Base-by-base conservation (phyloP, 164 flowering plant species). In the Aristolochia contorta region DNA sequence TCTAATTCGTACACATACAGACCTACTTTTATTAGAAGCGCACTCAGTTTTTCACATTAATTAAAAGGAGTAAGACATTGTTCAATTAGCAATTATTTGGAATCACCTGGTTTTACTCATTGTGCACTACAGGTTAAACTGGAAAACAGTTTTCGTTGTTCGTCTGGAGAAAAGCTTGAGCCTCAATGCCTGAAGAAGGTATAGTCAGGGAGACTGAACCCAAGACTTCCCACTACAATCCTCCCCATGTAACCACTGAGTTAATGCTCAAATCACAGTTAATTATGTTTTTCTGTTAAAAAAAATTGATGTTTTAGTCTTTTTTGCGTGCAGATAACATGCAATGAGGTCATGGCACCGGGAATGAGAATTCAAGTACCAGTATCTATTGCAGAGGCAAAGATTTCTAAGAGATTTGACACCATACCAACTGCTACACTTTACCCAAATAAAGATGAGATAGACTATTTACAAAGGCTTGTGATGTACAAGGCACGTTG, bases 381-480 rank as follows among this genome's bases (percentile, higher is more conserved):
- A 54, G 91, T 92, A n/a, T 89, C 98, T 2, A 73, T 84, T 50
- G 84, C 84, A 32, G 93, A 92, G 78, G 72, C 74, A 48, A 82
- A 74, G 67, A 77, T 92, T 53, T 76, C 86, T 16, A 89, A 70
- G 77, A 85, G 96, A 77, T 89, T 72, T 68, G 87, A 87, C 68
- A 67, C 76, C 47, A 92, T 92, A 63, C 96, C 98, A 54, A 83
- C 83, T 66, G 96, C 90, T 61, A 85, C 96, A 30, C 70, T 87
- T 47, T 70, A 86, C 71, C 98, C 98, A 47, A 92, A 89, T 77
- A 96, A 96, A 20, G 98, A 92, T 73, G 98, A 92, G 80, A 92
- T 89, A 19, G 71, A 67, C 18, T 92, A 92, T 61, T 57, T 92
- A 80, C 86, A 75, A 61, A 87, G 96, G 70, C 96, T 87, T 71